Percentiles rank a stretch among this genome's conserved stretches.
Evolutionary conservation across 2,329 filamentous ascomycete species (phyloP).

Genomic region (Penicillium corylophilum): DNA sequence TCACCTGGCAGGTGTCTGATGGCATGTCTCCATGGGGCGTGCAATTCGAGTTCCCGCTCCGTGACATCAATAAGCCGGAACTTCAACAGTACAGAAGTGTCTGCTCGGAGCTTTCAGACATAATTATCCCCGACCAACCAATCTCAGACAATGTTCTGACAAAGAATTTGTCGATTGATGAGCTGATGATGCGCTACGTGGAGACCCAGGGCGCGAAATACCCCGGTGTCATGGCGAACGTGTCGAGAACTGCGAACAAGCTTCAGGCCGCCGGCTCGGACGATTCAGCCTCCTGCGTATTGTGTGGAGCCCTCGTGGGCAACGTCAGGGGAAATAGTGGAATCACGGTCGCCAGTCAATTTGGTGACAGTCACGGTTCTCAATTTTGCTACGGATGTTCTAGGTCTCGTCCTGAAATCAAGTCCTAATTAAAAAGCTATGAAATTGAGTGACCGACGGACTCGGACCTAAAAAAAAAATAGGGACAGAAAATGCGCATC

Average conservation of each 20-base stretch:
- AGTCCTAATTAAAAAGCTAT: slow-evolving; percentile 17
- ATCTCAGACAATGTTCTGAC: slow-evolving; percentile 37
- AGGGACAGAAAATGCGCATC: neutral
- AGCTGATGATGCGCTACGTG: slow-evolving; percentile 87
- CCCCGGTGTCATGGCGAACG: slow-evolving; percentile 89
- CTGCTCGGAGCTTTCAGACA: slow-evolving; percentile 51
- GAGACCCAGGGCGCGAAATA: slow-evolving; percentile 80
- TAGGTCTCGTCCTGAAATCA: slow-evolving; percentile 37
- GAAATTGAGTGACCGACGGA: neutral
- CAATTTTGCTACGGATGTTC: slow-evolving; percentile 46
- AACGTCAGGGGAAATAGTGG: slow-evolving; percentile 63
- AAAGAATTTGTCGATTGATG: slow-evolving; percentile 77
- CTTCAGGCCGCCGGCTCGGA: slow-evolving; percentile 52
- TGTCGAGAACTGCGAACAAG: slow-evolving; percentile 87
- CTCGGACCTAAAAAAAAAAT: neutral
- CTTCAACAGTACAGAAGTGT: slow-evolving; percentile 64
- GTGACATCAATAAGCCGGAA: slow-evolving; percentile 83
- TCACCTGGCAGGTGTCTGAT: slow-evolving; percentile 81
- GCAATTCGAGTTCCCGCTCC: slow-evolving; percentile 73
- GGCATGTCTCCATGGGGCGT: slow-evolving; percentile 61
- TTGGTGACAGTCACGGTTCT: slow-evolving; percentile 53
- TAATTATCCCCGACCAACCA: slow-evolving; percentile 47
- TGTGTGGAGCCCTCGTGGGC: slow-evolving; percentile 69
- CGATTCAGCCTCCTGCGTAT: slow-evolving; percentile 51
- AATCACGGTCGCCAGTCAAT: slow-evolving; percentile 37